Conservation (phyloP, 2,329 filamentous ascomycete genomes). For the Fusarium beomiforme region DNA sequence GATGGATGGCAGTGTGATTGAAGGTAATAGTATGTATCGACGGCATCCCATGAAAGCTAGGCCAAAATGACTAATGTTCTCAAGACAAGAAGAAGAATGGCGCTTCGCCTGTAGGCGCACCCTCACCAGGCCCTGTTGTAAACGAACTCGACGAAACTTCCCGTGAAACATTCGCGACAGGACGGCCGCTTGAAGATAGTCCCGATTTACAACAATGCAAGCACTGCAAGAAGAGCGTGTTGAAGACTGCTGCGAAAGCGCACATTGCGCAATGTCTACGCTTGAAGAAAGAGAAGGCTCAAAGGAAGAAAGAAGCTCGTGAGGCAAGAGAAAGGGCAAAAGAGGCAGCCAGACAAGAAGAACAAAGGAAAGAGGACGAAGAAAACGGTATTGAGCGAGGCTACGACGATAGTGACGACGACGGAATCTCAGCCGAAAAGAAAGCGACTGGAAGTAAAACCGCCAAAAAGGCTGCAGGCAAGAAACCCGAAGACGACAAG, state of each 20-base stretch:
- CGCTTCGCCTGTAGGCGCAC: slow-evolving; percentile 53
- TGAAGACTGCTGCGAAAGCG: slow-evolving; percentile 77
- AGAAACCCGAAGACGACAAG: slow-evolving; percentile 73
- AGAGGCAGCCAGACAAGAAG: slow-evolving; percentile 67
- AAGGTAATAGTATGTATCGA: slow-evolving; percentile 65
- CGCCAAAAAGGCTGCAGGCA: slow-evolving; percentile 72
- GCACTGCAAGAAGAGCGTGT: slow-evolving; percentile 90
- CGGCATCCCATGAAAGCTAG: background rate
- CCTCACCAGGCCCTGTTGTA: slow-evolving; percentile 65
- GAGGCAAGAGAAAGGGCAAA: slow-evolving; percentile 75
- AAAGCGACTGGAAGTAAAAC: slow-evolving; percentile 54
- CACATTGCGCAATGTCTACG: slow-evolving; percentile 88
- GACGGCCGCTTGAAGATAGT: slow-evolving; percentile 81
- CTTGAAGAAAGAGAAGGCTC: slow-evolving; percentile 84
- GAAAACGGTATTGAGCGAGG: slow-evolving; percentile 60
- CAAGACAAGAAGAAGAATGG: slow-evolving; percentile 66
- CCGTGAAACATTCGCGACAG: slow-evolving; percentile 82
- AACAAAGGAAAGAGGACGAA: slow-evolving; percentile 62
- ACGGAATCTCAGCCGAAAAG: slow-evolving; percentile 56
- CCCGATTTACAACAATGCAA: slow-evolving; percentile 88
- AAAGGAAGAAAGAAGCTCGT: slow-evolving; percentile 78
- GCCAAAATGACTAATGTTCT: slow-evolving; percentile 9
- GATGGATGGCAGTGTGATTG: slow-evolving; percentile 72
- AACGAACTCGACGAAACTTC: slow-evolving; percentile 80
- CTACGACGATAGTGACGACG: slow-evolving; percentile 59